Evolutionary conservation across 306 rosid species (phyloP).

Genomic region (Astragalus membranaceus): DNA sequence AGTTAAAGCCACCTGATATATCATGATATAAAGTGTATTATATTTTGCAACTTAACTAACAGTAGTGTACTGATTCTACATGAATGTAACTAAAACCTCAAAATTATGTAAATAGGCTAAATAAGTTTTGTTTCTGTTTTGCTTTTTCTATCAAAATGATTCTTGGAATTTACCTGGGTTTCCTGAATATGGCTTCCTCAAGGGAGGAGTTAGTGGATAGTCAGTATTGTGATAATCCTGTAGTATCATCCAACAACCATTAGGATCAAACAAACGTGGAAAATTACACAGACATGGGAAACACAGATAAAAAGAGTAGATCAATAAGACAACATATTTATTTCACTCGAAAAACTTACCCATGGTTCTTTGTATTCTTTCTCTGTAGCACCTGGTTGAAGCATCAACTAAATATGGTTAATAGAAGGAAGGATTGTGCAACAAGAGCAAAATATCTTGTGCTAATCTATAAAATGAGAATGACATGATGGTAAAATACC

Average conservation of each 20-base stretch:
- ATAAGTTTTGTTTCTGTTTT: background rate
- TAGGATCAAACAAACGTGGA: conserved; percentile 15
- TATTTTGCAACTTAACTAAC: conserved; percentile 1
- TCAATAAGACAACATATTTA: no score
- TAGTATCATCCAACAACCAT: conserved; percentile 28
- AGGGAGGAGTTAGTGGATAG: conserved; percentile 66
- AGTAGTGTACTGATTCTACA: background rate
- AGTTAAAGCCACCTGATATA: conserved; percentile 12
- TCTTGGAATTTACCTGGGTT: conserved; percentile 58
- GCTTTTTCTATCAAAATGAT: background rate
- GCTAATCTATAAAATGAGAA: conserved; percentile 17
- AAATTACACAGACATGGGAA: background rate
- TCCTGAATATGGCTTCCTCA: conserved; percentile 76
- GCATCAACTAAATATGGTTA: conserved; percentile 23
- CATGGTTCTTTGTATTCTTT: conserved; percentile 79
- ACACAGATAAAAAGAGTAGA: no score
- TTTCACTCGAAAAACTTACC: conserved; percentile 49
- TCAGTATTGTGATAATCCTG: conserved; percentile 60
- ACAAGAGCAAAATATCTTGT: conserved; percentile 1
- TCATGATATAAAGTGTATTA: background rate
- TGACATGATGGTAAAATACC: conserved; percentile 31
- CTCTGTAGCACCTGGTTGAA: conserved; percentile 25
- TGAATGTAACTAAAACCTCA: background rate
- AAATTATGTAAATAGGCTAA: background rate
- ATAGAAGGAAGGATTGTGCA: conserved; percentile 4